Conservation (phyloP, 306 rosid species). For the Quercus mongolica region DNA sequence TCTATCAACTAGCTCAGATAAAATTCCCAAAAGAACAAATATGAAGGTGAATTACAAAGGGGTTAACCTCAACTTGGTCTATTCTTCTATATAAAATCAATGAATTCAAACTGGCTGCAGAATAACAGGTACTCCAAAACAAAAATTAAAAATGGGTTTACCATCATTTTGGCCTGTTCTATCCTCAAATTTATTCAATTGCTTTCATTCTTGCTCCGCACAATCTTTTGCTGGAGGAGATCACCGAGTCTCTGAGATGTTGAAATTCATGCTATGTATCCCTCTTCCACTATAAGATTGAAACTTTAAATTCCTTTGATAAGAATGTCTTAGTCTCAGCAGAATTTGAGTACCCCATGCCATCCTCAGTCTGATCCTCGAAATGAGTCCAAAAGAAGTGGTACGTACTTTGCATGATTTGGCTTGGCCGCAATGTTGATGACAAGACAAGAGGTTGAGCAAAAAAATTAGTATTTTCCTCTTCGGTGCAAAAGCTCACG, state of each 20-base stretch:
- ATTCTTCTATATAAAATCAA: neutral
- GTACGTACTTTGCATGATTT: neutral
- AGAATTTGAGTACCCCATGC: constrained; percentile 45
- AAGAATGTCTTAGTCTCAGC: constrained; percentile 12
- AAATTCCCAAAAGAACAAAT: neutral
- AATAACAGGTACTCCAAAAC: neutral
- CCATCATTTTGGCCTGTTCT: constrained; percentile 68
- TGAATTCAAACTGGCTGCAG: neutral
- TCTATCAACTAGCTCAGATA: neutral
- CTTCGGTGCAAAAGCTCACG: no score
- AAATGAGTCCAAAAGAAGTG: neutral
- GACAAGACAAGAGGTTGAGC: no score
- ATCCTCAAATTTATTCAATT: constrained; percentile 38
- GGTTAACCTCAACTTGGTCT: neutral
- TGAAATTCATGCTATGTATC: constrained; percentile 24
- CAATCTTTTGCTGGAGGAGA: constrained; percentile 17
- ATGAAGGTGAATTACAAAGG: neutral
- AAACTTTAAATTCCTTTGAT: constrained; percentile 27
- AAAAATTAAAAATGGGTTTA: constrained; percentile 20
- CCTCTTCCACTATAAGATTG: constrained; percentile 23
- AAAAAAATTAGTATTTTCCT: no score
- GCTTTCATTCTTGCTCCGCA: constrained; percentile 43
- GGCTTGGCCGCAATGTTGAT: neutral
- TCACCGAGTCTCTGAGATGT: constrained; percentile 24
- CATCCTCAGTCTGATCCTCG: constrained; percentile 29